phyloP scores from a whole-genome alignment of 2,329 filamentous ascomycete species.

The Ophidiomyces ophidiicola region DNA sequence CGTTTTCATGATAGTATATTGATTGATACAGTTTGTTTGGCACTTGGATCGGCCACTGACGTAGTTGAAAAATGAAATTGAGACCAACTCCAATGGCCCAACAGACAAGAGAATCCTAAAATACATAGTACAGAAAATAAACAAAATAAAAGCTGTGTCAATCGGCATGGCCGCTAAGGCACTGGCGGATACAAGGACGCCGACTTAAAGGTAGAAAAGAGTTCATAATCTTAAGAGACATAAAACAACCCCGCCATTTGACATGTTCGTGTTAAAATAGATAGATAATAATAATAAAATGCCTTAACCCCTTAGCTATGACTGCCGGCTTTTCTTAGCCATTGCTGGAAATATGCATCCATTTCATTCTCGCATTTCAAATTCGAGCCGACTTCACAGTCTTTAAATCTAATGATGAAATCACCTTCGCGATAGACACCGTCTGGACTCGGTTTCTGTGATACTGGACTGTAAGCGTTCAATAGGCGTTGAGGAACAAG shows the following conservation, averaged over 20 bases:
- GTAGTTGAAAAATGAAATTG: background rate
- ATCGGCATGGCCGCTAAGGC: no score
- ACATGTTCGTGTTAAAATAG: no score
- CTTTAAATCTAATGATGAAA: constrained; percentile 65
- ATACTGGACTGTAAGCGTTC: constrained; percentile 58
- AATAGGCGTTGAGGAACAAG: constrained; percentile 75
- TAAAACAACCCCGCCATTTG: no score
- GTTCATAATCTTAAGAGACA: no score
- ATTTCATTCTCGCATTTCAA: constrained; percentile 63
- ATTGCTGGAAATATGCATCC: constrained; percentile 38
- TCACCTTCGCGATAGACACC: constrained; percentile 70
- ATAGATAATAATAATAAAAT: background rate
- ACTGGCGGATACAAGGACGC: no score
- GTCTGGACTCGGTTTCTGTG: constrained; percentile 33
- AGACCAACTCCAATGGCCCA: background rate
- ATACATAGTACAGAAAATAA: background rate
- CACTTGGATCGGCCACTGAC: no score
- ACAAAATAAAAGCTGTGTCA: background rate
- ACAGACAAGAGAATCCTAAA: background rate
- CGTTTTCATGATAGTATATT: no score
- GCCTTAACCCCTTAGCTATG: background rate
- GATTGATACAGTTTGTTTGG: no score
- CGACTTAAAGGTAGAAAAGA: no score
- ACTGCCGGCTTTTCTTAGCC: constrained; percentile 24
- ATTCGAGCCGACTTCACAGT: constrained; percentile 48